phyloP scores from a whole-genome alignment of 2,329 filamentous ascomycete species.

The Colletotrichum melonis region DNA sequence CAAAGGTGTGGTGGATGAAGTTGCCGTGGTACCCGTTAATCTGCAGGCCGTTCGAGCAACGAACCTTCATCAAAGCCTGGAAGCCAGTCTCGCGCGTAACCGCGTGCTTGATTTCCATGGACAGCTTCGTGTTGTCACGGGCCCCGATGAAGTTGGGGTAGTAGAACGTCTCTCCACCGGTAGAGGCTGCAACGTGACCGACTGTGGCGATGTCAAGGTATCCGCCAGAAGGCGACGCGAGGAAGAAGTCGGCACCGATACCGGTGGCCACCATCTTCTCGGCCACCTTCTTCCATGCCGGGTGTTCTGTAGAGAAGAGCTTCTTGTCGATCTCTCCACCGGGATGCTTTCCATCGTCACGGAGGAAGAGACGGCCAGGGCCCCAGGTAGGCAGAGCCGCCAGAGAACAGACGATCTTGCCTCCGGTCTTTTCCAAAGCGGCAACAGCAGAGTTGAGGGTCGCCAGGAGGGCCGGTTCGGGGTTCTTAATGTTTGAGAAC shows the following conservation, averaged over 20 bases:
- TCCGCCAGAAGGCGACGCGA: conserved; percentile 88
- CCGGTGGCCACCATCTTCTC: conserved; percentile 89
- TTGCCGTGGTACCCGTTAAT: conserved; percentile 95
- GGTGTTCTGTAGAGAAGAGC: conserved; percentile 89
- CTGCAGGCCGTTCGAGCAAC: conserved; percentile 96
- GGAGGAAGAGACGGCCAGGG: conserved; percentile 83
- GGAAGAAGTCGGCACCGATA: conserved; percentile 92
- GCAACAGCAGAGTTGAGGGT: conserved; percentile 85
- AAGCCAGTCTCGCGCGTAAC: conserved; percentile 92
- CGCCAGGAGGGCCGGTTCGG: conserved; percentile 88
- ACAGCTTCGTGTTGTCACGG: conserved; percentile 85
- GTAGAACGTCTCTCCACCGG: conserved; percentile 96
- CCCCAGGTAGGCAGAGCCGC: conserved; percentile 92
- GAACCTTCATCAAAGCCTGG: conserved; percentile 97
- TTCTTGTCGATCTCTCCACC: conserved; percentile 93
- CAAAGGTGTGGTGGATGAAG: conserved; percentile 95
- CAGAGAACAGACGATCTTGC: conserved; percentile 90
- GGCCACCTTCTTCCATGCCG: conserved; percentile 86
- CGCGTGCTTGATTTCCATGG: conserved; percentile 86
- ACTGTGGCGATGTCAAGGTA: conserved; percentile 95
- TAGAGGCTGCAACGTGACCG: conserved; percentile 85
- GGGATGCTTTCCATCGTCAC: conserved; percentile 88
- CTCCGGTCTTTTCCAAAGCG: conserved; percentile 88
- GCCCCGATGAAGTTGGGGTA: conserved; percentile 95
- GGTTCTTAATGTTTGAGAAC: conserved; percentile 89